phyloP scores from a whole-genome alignment of 2,329 filamentous ascomycete genomes.

The Elsinoe perseae region DNA sequence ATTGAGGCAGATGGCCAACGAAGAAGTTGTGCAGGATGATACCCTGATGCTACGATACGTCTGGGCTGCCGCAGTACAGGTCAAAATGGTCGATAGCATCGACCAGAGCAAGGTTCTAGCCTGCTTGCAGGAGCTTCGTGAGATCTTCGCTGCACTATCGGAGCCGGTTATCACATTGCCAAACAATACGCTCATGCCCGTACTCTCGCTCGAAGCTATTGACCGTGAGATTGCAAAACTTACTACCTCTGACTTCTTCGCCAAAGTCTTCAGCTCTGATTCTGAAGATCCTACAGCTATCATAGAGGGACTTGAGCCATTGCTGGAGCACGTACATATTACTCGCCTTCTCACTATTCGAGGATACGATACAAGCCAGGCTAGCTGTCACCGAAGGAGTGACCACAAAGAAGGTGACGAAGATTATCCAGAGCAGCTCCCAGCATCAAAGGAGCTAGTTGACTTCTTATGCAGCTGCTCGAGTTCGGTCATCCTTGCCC shows the following conservation, averaged over 20 bases:
- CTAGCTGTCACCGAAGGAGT: not conserved
- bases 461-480: conserved; percentile 77
- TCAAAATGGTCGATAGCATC: conserved; percentile 49
- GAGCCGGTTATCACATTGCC: conserved; percentile 54
- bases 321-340: conserved; percentile 61
- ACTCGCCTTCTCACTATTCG: not conserved
- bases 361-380: not conserved
- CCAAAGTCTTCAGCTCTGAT: conserved; percentile 78
- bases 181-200: conserved; percentile 84
- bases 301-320: conserved; percentile 86
- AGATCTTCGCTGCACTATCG: conserved; percentile 42
- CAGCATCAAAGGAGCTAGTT: conserved; percentile 61
- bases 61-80: conserved; percentile 58
- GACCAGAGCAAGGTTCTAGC: conserved; percentile 53
- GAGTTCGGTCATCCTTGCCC: conserved; percentile 71
- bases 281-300: conserved; percentile 71
- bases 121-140: conserved; percentile 56
- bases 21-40: conserved; percentile 29
- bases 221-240: conserved; percentile 87
- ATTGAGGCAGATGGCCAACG: conserved; percentile 26
- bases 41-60: conserved; percentile 52
- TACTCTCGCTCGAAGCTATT: conserved; percentile 72
- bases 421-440: not conserved
- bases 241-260: conserved; percentile 94
- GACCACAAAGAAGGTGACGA: not conserved